Conservation (phyloP, 2,329 filamentous ascomycete species). For the Grosmannia clavigera region DNA sequence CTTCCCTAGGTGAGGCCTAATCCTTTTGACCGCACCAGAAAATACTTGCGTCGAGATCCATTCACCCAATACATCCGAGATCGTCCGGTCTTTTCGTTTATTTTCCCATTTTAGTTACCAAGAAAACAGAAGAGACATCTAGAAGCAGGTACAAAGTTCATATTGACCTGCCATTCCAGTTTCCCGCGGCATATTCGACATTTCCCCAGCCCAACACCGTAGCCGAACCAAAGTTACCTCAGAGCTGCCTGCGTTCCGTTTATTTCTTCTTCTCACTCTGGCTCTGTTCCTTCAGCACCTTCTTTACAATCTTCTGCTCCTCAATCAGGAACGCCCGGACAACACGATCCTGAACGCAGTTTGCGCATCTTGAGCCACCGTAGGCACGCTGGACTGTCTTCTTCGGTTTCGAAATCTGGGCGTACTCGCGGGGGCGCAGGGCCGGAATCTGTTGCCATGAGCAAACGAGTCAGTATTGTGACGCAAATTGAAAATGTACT, state of each 20-base stretch:
- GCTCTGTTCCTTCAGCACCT: slow-evolving; percentile 95
- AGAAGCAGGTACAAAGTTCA: background rate
- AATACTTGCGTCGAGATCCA: background rate
- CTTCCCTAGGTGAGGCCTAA: too few species aligned
- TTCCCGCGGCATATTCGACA: background rate
- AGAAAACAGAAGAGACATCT: background rate
- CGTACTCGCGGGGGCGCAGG: slow-evolving; percentile 95
- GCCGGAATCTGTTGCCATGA: slow-evolving; percentile 49
- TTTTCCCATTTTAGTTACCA: slow-evolving; percentile 5
- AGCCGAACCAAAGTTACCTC: background rate
- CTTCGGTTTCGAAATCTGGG: slow-evolving; percentile 93
- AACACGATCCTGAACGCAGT: slow-evolving; percentile 96
- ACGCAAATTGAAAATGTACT: background rate
- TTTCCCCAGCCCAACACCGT: background rate
- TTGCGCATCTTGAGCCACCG: slow-evolving; percentile 94
- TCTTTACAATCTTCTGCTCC: slow-evolving; percentile 99
- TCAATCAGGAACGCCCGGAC: slow-evolving; percentile 98
- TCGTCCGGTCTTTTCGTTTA: background rate
- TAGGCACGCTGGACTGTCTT: slow-evolving; percentile 99
- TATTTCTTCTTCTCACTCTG: slow-evolving; percentile 14
- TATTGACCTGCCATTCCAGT: background rate
- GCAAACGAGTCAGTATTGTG: background rate
- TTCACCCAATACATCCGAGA: background rate
- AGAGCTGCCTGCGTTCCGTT: background rate
- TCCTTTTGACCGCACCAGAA: too few species aligned